Evolutionary conservation across 148 eudicot species (phyloP), one percentile per base, ranked within the genome.

Genomic region (Rhododendron griersonianum): DNA sequence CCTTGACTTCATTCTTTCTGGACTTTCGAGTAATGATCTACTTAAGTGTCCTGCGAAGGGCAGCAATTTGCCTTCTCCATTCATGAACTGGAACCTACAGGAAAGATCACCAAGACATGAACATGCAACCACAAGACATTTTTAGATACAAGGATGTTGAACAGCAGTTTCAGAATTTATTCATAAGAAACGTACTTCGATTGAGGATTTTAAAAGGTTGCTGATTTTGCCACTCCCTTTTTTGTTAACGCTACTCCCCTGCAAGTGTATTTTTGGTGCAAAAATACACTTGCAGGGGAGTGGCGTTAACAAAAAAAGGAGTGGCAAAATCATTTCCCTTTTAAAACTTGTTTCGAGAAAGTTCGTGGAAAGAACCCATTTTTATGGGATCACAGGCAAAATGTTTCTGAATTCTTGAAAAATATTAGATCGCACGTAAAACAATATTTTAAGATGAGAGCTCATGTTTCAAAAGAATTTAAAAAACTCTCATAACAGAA

Each of bases 41-140:
- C 59, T 86, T 86, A 37, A 86, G 44, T 14, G 39, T 80, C 48
- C 81, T 85, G 71, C 85, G 91, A 59, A 88, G 91, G 57, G 51
- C 85, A n/a, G 91, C 99, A 67, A 96, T 87, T 88, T 93, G 97
- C 89, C 92, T 92, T 84, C 95, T 84, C 99, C 99, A 96, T 90
- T 90, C 88, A 80, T 78, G 92, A 79, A 92, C 82, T 28, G 98
- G 95, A 73, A 96, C 90, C 99, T 95, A 89, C 83, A 85, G 51
- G 84, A 33, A 18, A 61, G 33, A n/a, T 41, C 3, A 41, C n/a
- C 39, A 47, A 84, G 45, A 74, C 47, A 30, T 67, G 1, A 41
- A 11, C 7, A 74, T 30, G 5, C 4, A 41, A 41, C 13, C 44
- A 25, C 11, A 44, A 41, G 23, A 18, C 35, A 50, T 18, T 67